phyloP scores from a whole-genome alignment of 2,329 filamentous ascomycete species.

The Phialophora expanda region DNA sequence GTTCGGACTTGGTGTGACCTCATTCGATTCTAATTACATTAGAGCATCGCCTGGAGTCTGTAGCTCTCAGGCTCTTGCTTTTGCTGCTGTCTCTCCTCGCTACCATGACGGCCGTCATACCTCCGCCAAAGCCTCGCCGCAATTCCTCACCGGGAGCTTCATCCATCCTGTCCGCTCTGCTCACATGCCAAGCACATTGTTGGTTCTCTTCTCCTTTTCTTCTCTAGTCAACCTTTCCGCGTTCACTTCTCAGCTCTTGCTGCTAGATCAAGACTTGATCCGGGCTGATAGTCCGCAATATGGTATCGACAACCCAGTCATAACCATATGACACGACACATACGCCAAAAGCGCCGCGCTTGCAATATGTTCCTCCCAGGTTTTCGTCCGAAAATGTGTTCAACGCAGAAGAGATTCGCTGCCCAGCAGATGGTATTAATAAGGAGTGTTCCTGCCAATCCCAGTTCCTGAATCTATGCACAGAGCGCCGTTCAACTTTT shows the following conservation, averaged over 20 bases:
- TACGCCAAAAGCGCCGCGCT: slow-evolving; percentile 24
- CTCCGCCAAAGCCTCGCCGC: neutral
- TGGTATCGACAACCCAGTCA: neutral
- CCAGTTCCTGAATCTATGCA: slow-evolving; percentile 4
- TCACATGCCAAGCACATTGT: neutral
- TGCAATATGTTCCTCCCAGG: slow-evolving; percentile 16
- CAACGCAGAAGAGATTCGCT: neutral
- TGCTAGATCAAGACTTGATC: neutral
- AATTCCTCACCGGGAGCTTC: too few species aligned
- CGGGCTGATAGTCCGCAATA: neutral
- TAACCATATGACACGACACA: slow-evolving; percentile 5
- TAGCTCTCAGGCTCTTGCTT: slow-evolving; percentile 17
- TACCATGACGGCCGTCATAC: neutral
- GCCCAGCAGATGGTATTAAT: slow-evolving; percentile 7
- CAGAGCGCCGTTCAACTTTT: slow-evolving; percentile 5
- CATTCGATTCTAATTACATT: slow-evolving; percentile 18
- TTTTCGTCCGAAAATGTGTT: neutral
- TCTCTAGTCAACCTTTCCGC: too few species aligned
- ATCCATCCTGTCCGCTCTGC: neutral
- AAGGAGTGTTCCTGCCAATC: slow-evolving; percentile 11
- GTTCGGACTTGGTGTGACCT: neutral
- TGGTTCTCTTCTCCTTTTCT: neutral
- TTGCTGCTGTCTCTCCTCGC: neutral
- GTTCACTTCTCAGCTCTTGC: neutral
- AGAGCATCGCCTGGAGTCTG: slow-evolving; percentile 13